Percentiles rank a stretch among this genome's conserved stretches.
These are phyloP conservation scores for Penicillium sp. DNA, from an alignment of 2,329 filamentous ascomycete genomes.

Conservation along the genomic window DNA sequence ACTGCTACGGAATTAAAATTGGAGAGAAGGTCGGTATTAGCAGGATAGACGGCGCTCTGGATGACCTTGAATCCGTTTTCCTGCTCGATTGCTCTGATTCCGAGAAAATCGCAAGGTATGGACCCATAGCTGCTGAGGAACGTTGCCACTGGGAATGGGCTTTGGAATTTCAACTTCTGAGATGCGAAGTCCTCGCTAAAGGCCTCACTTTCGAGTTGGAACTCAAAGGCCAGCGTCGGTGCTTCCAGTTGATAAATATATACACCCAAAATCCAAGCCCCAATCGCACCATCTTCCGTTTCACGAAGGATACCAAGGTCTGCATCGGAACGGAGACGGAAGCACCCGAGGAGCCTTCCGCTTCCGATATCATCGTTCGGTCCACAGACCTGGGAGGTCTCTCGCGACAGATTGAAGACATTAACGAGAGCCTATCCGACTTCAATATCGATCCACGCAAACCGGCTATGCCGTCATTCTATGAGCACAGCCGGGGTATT, in stretches of 20 bases:
- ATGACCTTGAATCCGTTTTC: conserved; percentile 57
- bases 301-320: conserved; percentile 33
- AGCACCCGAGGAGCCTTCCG: conserved; percentile 9
- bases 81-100: conserved; percentile 58
- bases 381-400: conserved; percentile 65
- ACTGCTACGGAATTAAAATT: conserved; percentile 69
- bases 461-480: conserved; percentile 42
- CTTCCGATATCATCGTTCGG: conserved; percentile 30
- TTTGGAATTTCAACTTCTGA: conserved; percentile 44
- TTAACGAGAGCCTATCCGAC: conserved; percentile 65
- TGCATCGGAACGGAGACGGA: conserved; percentile 30
- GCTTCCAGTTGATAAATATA: conserved; percentile 62
- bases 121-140: conserved; percentile 37
- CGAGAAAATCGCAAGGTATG: conserved; percentile 37
- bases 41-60: conserved; percentile 50
- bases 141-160: conserved; percentile 49
- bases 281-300: conserved; percentile 35
- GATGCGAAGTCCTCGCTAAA: conserved; percentile 66
- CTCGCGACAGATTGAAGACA: conserved; percentile 57
- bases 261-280: conserved; percentile 43
- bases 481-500: conserved; percentile 55
- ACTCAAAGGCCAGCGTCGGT: conserved; percentile 56
- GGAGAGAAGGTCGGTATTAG: conserved; percentile 66
- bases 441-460: conserved; percentile 45
- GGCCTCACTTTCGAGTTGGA: conserved; percentile 68